phyloP scores from a whole-genome alignment of 305 asterid genomes.

The Rubia peregrina region DNA sequence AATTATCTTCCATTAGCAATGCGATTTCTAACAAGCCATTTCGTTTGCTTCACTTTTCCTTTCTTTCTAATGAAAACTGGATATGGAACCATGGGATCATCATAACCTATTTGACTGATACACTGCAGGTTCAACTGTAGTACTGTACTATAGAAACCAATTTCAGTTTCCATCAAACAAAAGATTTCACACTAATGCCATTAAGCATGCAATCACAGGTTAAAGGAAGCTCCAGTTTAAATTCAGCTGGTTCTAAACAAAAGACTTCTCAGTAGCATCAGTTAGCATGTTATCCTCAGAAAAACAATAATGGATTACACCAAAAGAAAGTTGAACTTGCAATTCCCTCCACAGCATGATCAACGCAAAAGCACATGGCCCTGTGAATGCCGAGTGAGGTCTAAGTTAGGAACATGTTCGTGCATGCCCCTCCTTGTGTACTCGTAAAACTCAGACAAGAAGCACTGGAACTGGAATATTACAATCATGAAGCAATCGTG shows the following conservation, averaged over 20 bases:
- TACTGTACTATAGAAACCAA: too few species aligned
- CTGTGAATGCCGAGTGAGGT: background rate
- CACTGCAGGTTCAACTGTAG: too few species aligned
- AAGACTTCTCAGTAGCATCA: background rate
- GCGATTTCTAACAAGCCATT: too few species aligned
- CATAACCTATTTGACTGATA: too few species aligned
- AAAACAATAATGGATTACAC: background rate
- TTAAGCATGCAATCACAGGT: background rate
- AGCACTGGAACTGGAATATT: background rate
- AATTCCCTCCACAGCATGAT: background rate
- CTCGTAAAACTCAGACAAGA: background rate
- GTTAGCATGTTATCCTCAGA: background rate
- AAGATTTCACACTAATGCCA: background rate
- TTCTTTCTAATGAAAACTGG: too few species aligned
- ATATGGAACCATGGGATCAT: too few species aligned
- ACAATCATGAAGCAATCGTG: background rate
- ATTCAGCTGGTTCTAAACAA: background rate
- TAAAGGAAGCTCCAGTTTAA: background rate
- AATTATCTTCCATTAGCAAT: too few species aligned
- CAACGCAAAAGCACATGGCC: background rate
- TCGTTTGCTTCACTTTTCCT: too few species aligned
- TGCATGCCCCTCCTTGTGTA: background rate
- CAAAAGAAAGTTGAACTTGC: background rate
- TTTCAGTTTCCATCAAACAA: too few species aligned
- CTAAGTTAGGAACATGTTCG: background rate